Evolutionary conservation across 371 early-diverging fungal genomes (phyloP), one percentile per base, ranked within the genome.

Genomic region (Coemansia sp.): DNA sequence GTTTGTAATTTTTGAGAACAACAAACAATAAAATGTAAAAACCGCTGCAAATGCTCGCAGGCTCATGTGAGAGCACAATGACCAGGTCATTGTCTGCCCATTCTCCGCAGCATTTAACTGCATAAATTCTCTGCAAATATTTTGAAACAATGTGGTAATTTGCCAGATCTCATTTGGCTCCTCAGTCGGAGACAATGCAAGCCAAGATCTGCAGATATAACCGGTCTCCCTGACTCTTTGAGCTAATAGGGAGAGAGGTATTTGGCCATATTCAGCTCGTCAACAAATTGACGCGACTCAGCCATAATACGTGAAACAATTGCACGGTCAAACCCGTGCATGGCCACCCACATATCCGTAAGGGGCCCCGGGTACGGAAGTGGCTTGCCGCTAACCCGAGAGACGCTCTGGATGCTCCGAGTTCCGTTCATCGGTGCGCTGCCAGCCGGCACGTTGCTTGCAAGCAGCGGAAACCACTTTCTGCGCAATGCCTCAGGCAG

Each of bases 281-380:
- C 64, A 14, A 77, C 77, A 62, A 77, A 77, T 40, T 72, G 72
- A n/a, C 68, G 64, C 3, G 77, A 68, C 48, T 77, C 77, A 23
- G 56, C 62, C 77, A 77, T 77, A 14, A 58, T 23, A 40, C 37
- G 37, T 12, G 56, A 52, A 18, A 72, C 77, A 25, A 23, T 50
- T 9, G n/a, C 23, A 25, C 47, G 68, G 59, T 77, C 62, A n/a
- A 77, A 62, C 37, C 47, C 37, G 55, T 77, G 77, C 77, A 77
- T 77, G 47, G 28, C 52, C 57, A 77, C 60, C 77, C 77, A 77
- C 55, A 54, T 62, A 12, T 73, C 67, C 0, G 74, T 68, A 16
- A 72, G 77, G 20, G 74, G 65, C 48, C 62, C 75, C 12, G 77
- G 73, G 30, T 68, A 68, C 6, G 64, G 62, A 39, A 72, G 64